A percentile compares a stretch with the other conserved stretches of the same genome.
These are phyloP conservation scores for Boletus eberwhitei DNA, from an alignment of 768 basidiomycete species.

Conservation along the genomic window DNA sequence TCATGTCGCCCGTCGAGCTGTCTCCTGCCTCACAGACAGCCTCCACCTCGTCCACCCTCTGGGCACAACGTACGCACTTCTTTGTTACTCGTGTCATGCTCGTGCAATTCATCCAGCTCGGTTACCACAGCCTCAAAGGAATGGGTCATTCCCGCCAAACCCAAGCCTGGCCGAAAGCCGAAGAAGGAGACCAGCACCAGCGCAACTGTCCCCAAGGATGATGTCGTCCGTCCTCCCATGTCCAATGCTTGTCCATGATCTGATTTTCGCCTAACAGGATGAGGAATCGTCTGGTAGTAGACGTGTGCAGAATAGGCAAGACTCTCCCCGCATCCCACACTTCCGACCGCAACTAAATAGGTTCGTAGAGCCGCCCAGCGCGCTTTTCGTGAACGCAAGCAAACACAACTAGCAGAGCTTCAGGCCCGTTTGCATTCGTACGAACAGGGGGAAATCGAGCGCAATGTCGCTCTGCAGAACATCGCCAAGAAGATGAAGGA, in stretches of 20 bases:
- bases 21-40: slow-evolving; percentile 28
- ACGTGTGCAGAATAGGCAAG: slow-evolving; percentile 74
- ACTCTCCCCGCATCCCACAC: neutral
- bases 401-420: slow-evolving; percentile 82
- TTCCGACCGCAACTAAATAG: slow-evolving; percentile 6
- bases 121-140: slow-evolving; percentile 69
- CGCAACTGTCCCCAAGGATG: slow-evolving; percentile 35
- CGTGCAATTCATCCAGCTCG: neutral
- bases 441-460: slow-evolving; percentile 88
- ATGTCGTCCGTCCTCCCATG: slow-evolving; percentile 43
- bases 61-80: slow-evolving; percentile 63
- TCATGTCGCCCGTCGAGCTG: slow-evolving; percentile 30
- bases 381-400: slow-evolving; percentile 86
- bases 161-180: slow-evolving; percentile 85
- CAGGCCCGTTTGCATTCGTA: slow-evolving; percentile 83
- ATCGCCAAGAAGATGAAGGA: slow-evolving; percentile 83
- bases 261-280: slow-evolving; percentile 24
- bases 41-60: slow-evolving; percentile 55
- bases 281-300: slow-evolving; percentile 55
- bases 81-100: neutral
- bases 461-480: slow-evolving; percentile 79
- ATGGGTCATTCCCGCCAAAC: slow-evolving; percentile 84
- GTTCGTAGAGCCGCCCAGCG: slow-evolving; percentile 76
- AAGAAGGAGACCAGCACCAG: slow-evolving; percentile 55
- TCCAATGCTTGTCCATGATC: slow-evolving; percentile 1